Evolutionary conservation across 306 rosid species (phyloP), one percentile per base, ranked within the genome.

Genomic region (Spatholobus suberectus): DNA sequence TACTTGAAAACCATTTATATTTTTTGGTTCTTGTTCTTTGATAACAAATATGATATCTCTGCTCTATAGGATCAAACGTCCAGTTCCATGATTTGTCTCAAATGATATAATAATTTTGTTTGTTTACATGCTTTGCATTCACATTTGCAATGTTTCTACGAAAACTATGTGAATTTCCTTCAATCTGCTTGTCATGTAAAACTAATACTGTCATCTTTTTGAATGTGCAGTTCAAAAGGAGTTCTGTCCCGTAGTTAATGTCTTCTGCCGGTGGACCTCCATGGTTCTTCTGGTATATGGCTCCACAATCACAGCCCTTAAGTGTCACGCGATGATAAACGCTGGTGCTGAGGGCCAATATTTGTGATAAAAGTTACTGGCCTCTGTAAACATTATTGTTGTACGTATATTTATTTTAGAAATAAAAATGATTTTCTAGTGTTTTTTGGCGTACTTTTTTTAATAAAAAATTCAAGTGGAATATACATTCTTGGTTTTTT

Each of bases 201-300:
- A 65, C 75, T 78, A 66, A 80, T 72, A 62, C 46, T 49, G 6
- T 54, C 75, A 9, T 47, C n/a, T 4, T 61, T 83, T 62, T 76
- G 38, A 52, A 27, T 79, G 29, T 87, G 92, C 94, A 96, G 98
- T 85, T 94, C 99, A 11, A 96, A 96, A 88, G 99, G 98, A 37
- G 95, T 96, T 70, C 87, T 96, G 21, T 91, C 98, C 4, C 95
- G 97, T 11, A 81, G 90, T 43, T 96, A 85, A 44, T 35, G 59
- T 83, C 65, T 73, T 5, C 76, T 58, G 68, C 24, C 49, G 26
- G 80, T 14, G 32, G 69, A 43, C 46, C 72, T 54, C 13, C 63
- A 59, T 20, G 54, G 70, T 29, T 75, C 40, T 75, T 44, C 18
- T 75, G 79, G 34, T 52, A 34, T 52, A 23, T 65, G 71, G 62